Percentiles rank a stretch among this genome's conserved stretches.
These are phyloP conservation scores for Prunus kanzakura DNA, from an alignment of 306 rosid species.

Conservation along the genomic window DNA sequence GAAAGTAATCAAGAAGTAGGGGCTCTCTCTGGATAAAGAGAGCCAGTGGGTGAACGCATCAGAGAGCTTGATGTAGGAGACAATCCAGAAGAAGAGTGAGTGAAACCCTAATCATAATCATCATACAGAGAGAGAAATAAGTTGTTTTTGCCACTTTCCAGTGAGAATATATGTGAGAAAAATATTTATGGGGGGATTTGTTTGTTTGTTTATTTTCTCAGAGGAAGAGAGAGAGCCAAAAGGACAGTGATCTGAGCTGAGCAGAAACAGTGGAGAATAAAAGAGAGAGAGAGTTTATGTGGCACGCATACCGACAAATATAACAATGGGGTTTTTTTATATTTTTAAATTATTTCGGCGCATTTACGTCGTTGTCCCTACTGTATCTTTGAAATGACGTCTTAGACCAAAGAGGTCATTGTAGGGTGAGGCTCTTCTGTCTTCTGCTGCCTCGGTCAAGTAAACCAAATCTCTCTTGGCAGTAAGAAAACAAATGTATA, in stretches of 20 bases:
- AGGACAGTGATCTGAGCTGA: constrained; percentile 45
- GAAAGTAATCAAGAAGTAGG: background rate
- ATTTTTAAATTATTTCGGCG: constrained; percentile 29
- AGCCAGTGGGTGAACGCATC: constrained; percentile 24
- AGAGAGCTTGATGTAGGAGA: background rate
- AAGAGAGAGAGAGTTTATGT: constrained; percentile 3
- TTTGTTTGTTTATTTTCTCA: background rate
- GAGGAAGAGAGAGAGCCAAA: constrained; percentile 3
- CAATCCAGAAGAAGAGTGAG: constrained; percentile 15
- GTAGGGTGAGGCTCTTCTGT: constrained; percentile 12
- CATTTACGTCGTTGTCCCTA: constrained; percentile 82
- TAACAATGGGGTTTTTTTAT: constrained; percentile 8
- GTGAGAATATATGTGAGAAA: background rate
- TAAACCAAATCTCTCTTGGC: constrained; percentile 25
- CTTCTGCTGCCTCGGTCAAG: constrained; percentile 20
- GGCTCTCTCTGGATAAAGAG: constrained; percentile 21
- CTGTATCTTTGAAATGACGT: constrained; percentile 50
- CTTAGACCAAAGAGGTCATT: constrained; percentile 28
- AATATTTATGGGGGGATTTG: background rate
- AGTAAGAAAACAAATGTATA: constrained; percentile 8
- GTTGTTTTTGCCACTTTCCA: constrained; percentile 3
- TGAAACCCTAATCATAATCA: constrained; percentile 42
- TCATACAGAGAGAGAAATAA: background rate
- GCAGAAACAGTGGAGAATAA: constrained; percentile 40
- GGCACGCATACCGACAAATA: constrained; percentile 57